Base-by-base conservation (phyloP, 78 protist species). In the Planoprotostelium fungivorum region DNA sequence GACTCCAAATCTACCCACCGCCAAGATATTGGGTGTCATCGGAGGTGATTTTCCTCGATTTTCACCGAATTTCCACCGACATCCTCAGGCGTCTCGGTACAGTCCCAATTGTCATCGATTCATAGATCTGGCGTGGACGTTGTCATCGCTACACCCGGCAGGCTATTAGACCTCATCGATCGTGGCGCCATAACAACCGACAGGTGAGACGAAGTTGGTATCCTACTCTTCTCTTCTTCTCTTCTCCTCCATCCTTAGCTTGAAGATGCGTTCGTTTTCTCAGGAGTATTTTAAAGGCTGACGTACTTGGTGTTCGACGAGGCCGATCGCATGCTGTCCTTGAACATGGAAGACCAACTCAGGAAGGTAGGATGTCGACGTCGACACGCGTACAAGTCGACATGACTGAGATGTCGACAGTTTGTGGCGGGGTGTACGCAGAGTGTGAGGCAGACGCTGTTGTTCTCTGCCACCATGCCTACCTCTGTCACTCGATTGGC, bases 241-340 rank as follows among this genome's bases (percentile, higher is more conserved):
- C 73, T 51, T 16, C 73, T 51, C 73, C 31, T 51, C 31, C 5
- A 5, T 51, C 73, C 73, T 51, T 51, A 51, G 73, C 73, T 51
- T 51, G 16, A 25, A 51, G 73, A 51, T 5, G 73, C 73, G 16
- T 25, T n/a, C n/a, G n/a, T n/a, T 16, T 25, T 51, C 73, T 51
- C 73, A 51, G 73, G 31, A 51, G 31, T 51, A 51, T 51, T 51
- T n/a, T n/a, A 5, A 51, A 51, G 73, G 73, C 73, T 51, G 31
- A 25, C 31, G 31, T 51, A 51, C 16, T 94, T 99, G 29, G 97
- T 97, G 25, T 93, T 98, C 16, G 99, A 98, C 93, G 99, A 98
- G 95, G 99, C 99, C 0, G 99, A 98, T 85, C 94, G 98, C 85
- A 98, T 98, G 99, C 93, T 98, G 38, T 98, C 97, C 89, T 91